phyloP scores from a whole-genome alignment of 306 rosid genomes.

The Prunus persica region Prunus_persica_NCBIv2 NC_034009.1:8607001-8607500 shows the following conservation, averaged over 20 bases:
- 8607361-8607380: neutral
- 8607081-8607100: conserved; percentile 32
- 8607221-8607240: conserved; percentile 33
- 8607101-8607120: neutral
- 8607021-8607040: conserved; percentile 46
- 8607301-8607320: neutral
- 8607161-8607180: neutral
- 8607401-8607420: conserved; percentile 22
- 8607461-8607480: conserved; percentile 11
- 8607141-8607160: too few species aligned
- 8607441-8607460: conserved; percentile 26
- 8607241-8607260: conserved; percentile 2
- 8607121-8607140: neutral
- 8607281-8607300: neutral
- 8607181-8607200: neutral
- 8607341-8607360: neutral
- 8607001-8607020: conserved; percentile 38
- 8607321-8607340: neutral
- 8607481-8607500: too few species aligned
- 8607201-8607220: neutral
- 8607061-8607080: conserved; percentile 42
- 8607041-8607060: conserved; percentile 47
- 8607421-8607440: neutral
- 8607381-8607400: neutral
- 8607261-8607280: neutral